Evolutionary conservation across 2,329 filamentous ascomycete species (phyloP).

Genomic region (Fusarium sp.): DNA sequence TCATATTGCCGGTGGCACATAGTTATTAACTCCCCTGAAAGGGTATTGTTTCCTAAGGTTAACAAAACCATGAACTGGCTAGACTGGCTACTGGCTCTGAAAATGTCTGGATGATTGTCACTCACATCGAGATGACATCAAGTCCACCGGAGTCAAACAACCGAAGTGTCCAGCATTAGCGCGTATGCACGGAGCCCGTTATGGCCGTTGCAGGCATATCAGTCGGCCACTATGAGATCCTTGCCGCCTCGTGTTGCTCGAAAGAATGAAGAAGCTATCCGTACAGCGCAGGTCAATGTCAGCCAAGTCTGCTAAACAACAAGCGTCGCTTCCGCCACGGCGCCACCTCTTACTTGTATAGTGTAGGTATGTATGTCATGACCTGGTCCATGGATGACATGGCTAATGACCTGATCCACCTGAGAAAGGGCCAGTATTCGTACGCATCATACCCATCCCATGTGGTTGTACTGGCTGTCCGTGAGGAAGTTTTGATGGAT

Average conservation of each 20-base stretch:
- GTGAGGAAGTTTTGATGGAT: constrained; percentile 6
- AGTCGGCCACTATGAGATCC: constrained; percentile 15
- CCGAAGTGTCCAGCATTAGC: constrained; percentile 11
- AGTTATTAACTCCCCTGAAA: background rate
- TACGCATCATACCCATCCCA: constrained; percentile 15
- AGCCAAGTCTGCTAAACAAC: constrained; percentile 8
- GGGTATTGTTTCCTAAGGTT: constrained; percentile 13
- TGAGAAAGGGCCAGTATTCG: constrained; percentile 3
- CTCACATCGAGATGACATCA: constrained; percentile 38
- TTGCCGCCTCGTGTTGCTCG: background rate
- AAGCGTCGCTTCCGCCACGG: constrained; percentile 28
- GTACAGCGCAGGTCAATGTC: constrained; percentile 10
- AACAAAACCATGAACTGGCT: background rate
- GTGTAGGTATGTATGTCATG: too few species aligned
- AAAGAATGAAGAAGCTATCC: constrained; percentile 11
- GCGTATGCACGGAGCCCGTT: constrained; percentile 8
- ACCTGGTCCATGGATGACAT: constrained; percentile 14
- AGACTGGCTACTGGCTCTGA: background rate
- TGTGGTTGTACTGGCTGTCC: constrained; percentile 1
- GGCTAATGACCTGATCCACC: constrained; percentile 9
- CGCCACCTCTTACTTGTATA: constrained; percentile 14
- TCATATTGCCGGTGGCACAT: constrained; percentile 2
- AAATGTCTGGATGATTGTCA: constrained; percentile 15
- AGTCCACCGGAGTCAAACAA: constrained; percentile 8
- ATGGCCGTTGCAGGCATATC: constrained; percentile 25